phyloP scores from a whole-genome alignment of 2,329 filamentous ascomycete species.

The Nigrospora osmanthi region DNA sequence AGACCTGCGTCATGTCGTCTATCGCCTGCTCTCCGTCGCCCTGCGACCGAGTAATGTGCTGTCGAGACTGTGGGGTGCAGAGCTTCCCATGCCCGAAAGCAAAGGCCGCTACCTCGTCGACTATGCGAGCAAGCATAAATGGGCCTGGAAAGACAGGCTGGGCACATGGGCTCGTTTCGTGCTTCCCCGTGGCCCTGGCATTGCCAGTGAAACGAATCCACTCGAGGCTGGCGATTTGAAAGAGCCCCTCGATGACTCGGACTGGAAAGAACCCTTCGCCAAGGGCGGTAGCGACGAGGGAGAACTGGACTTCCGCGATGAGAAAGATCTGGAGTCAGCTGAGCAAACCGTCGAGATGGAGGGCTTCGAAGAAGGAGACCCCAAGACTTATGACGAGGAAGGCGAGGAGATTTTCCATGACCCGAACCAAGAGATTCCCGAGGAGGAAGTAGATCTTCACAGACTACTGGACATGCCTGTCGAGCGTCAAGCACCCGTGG shows the following conservation, averaged over 20 bases:
- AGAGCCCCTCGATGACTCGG: no score
- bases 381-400: no score
- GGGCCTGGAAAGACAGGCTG: constrained; percentile 28
- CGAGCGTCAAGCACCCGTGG: background rate
- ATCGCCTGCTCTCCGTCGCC: constrained; percentile 34
- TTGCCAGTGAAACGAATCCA: no score
- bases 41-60: constrained; percentile 12
- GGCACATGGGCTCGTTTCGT: constrained; percentile 25
- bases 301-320: no score
- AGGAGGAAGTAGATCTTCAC: background rate
- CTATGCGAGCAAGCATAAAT: constrained; percentile 16
- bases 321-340: no score
- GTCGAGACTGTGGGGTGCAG: constrained; percentile 12
- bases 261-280: no score
- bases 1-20: constrained; percentile 33
- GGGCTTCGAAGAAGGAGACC: no score
- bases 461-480: background rate
- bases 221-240: background rate
- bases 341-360: no score
- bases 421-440: no score
- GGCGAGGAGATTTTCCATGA: no score
- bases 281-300: no score
- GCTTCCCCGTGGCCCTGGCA: constrained; percentile 5
- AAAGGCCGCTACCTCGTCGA: constrained; percentile 23
- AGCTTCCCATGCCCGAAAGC: background rate